Conservation (phyloP, 768 basidiomycete genomes). For the Xanthoconium purpureum region DNA sequence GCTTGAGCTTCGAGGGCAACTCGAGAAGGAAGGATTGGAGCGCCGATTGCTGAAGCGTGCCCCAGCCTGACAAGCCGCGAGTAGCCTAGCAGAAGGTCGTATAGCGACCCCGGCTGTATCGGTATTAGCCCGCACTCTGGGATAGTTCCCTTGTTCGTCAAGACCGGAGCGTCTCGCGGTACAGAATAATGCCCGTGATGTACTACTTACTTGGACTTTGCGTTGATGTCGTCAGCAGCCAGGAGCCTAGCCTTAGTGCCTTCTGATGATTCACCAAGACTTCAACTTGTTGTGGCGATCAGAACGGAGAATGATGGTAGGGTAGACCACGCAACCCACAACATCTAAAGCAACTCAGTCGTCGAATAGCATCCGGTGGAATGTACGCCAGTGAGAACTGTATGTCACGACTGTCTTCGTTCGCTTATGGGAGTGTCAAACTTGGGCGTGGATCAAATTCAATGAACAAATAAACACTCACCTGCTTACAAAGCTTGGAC, state of each 20-base stretch:
- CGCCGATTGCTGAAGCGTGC: constrained; percentile 53
- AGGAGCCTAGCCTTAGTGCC: constrained; percentile 39
- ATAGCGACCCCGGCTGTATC: constrained; percentile 36
- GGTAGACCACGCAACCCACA: no score
- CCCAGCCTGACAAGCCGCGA: constrained; percentile 42
- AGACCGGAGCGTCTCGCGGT: constrained; percentile 42
- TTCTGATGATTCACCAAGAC: constrained; percentile 45
- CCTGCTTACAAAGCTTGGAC: not conserved
- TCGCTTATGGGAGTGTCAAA: not conserved
- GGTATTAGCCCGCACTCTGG: constrained; percentile 49
- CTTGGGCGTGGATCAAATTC: no score
- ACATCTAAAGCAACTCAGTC: no score
- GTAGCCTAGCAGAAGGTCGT: constrained; percentile 41
- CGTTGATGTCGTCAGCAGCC: constrained; percentile 30
- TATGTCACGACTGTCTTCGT: not conserved
- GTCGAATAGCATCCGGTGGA: no score
- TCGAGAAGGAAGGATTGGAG: constrained; percentile 44
- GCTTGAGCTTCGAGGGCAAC: constrained; percentile 44
- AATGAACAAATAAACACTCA: constrained; percentile 1
- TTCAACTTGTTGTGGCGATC: constrained; percentile 41
- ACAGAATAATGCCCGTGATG: constrained; percentile 53
- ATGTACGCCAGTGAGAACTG: not conserved
- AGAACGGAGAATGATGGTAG: no score
- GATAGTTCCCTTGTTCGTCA: constrained; percentile 46
- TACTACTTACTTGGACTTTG: constrained; percentile 31